These are phyloP conservation scores for Tolypocladium inflatum DNA, from an alignment of 2,329 filamentous ascomycete genomes.

Conservation along the genomic window DNA sequence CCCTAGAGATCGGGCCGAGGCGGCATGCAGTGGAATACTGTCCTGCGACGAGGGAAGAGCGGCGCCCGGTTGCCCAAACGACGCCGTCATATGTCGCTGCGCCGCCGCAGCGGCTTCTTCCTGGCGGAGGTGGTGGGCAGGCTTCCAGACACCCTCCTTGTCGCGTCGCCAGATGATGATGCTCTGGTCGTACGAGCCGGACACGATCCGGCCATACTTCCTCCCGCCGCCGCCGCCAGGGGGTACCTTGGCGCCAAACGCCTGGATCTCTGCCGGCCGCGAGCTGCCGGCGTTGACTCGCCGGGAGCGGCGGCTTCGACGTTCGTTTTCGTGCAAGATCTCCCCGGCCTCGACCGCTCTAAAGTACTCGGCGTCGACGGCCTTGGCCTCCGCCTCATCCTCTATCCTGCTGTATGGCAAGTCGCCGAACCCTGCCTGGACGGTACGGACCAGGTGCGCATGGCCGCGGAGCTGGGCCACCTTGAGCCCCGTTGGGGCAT, in stretches of 20 bases:
- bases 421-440: conserved; percentile 92
- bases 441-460: conserved; percentile 76
- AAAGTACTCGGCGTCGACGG: conserved; percentile 66
- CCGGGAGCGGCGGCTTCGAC: conserved; percentile 26
- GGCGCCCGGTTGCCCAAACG: neutral
- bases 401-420: conserved; percentile 70
- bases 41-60: neutral
- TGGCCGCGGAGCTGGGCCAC: conserved; percentile 82
- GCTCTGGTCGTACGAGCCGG: conserved; percentile 90
- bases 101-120: conserved; percentile 56
- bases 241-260: conserved; percentile 76
- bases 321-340: conserved; percentile 26
- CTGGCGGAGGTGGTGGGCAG: conserved; percentile 65
- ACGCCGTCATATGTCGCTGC: conserved; percentile 14
- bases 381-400: conserved; percentile 61
- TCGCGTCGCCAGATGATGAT: conserved; percentile 93
- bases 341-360: conserved; percentile 43
- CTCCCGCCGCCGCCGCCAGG: conserved; percentile 87
- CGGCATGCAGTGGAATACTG: neutral
- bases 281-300: conserved; percentile 62
- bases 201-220: conserved; percentile 88
- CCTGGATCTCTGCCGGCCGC: conserved; percentile 65
- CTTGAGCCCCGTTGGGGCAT: conserved; percentile 74
- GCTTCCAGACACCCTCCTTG: conserved; percentile 74
- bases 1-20: neutral